These are phyloP conservation scores for Arabidopsis suecica DNA, from an alignment of 345 rosid species.

Conservation along the genomic window DNA sequence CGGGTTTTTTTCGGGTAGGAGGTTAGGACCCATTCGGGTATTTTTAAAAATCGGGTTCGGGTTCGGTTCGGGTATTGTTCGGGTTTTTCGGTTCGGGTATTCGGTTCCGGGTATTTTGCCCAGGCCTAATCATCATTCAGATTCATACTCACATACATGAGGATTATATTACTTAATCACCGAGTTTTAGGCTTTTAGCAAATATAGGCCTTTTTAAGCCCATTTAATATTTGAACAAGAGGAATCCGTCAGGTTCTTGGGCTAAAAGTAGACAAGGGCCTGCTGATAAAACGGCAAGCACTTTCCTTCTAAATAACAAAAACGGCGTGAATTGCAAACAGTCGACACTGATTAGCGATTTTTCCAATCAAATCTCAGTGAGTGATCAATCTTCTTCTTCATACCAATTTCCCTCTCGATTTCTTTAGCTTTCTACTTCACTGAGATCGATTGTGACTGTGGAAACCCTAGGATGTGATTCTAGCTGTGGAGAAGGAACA, in stretches of 20 bases:
- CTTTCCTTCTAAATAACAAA: not conserved
- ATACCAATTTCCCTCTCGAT: constrained; percentile 16
- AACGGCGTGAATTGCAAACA: constrained; percentile 20
- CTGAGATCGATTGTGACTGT: not conserved
- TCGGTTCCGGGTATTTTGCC: too few species aligned
- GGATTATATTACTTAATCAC: too few species aligned
- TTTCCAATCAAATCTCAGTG: not conserved
- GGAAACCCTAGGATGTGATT: constrained; percentile 11
- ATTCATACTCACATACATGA: too few species aligned
- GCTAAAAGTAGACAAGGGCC: not conserved
- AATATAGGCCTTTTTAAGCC: constrained; percentile 19
- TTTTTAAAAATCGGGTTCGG: too few species aligned
- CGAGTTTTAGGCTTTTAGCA: not conserved
- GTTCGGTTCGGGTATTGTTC: too few species aligned
- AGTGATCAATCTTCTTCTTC: constrained; percentile 18
- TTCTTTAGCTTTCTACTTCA: not conserved
- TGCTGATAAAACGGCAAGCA: constrained; percentile 3
- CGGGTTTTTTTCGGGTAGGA: too few species aligned
- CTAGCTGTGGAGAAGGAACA: constrained; percentile 8
- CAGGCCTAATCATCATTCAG: too few species aligned
- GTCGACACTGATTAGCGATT: not conserved
- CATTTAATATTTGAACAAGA: not conserved
- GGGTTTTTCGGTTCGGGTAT: too few species aligned
- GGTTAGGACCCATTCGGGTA: too few species aligned
- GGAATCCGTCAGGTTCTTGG: not conserved